A percentile compares a stretch with the other conserved stretches of the same genome.
Conservation (phyloP, 352 stramenopile genomes). For the Pythium folliculosum region DNA sequence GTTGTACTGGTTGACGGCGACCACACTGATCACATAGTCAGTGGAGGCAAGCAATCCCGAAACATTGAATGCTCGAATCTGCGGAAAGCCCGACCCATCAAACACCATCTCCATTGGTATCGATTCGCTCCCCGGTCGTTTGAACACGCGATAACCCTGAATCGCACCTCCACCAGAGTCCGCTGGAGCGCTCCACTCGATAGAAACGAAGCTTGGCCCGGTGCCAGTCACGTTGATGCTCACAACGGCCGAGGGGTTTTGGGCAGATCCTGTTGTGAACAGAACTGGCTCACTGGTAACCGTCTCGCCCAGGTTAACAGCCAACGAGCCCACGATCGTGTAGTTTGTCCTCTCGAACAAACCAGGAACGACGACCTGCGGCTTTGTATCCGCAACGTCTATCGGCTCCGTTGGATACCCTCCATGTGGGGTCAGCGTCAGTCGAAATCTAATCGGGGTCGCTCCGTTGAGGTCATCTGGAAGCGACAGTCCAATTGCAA, state of each 20-base stretch:
- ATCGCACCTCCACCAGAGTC: conserved; percentile 44
- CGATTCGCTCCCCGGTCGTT: conserved; percentile 10
- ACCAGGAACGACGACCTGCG: not conserved
- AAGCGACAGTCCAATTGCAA: conserved; percentile 20
- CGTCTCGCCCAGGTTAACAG: conserved; percentile 10
- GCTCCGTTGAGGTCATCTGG: conserved; percentile 42
- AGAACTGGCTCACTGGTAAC: not conserved
- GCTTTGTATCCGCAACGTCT: not conserved
- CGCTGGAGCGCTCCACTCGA: conserved; percentile 39
- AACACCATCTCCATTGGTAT: not conserved
- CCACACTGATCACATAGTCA: conserved; percentile 40
- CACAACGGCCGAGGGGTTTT: conserved; percentile 9
- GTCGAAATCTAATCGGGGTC: not conserved
- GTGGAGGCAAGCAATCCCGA: conserved; percentile 30
- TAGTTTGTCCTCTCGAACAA: conserved; percentile 28
- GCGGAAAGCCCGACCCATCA: conserved; percentile 14
- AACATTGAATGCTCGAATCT: conserved; percentile 12
- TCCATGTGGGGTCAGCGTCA: not conserved
- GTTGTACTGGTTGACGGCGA: conserved; percentile 51
- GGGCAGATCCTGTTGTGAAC: conserved; percentile 11
- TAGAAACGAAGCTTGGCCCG: conserved; percentile 30
- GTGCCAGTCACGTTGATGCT: conserved; percentile 18
- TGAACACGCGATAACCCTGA: conserved; percentile 32
- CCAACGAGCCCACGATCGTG: conserved; percentile 14
- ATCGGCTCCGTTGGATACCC: not conserved